Evolutionary conservation across 176 grass and related monocot species (phyloP).

Genomic region (Canna indica): DNA sequence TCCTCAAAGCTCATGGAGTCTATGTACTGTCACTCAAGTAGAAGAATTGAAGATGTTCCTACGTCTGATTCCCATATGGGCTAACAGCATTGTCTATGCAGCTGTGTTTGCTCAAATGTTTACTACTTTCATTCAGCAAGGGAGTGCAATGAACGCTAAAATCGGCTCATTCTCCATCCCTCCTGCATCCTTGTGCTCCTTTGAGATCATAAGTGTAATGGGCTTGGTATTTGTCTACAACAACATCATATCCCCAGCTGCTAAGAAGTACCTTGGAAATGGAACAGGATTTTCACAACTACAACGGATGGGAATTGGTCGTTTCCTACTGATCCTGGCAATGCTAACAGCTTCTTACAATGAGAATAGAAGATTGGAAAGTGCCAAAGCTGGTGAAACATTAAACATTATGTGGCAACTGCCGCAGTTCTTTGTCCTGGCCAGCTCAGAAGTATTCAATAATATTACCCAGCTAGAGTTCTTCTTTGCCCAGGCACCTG

Average conservation of each 20-base stretch:
- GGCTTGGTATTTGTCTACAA: conserved; percentile 57
- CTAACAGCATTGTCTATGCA: conserved; percentile 47
- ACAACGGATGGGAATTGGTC: conserved; percentile 56
- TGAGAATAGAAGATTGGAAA: conserved; percentile 48
- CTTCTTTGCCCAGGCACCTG: conserved; percentile 57
- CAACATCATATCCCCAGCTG: conserved; percentile 38
- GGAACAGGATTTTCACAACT: conserved; percentile 48
- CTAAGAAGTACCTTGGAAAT: conserved; percentile 38
- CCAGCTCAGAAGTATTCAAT: conserved; percentile 50
- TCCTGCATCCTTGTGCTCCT: conserved; percentile 58
- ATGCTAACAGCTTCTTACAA: conserved; percentile 56
- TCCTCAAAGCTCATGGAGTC: conserved; percentile 28
- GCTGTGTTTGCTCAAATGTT: conserved; percentile 56
- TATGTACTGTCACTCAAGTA: conserved; percentile 56
- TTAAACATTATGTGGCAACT: conserved; percentile 67
- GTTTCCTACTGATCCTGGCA: conserved; percentile 56
- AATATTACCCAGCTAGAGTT: conserved; percentile 62
- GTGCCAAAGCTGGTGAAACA: conserved; percentile 1
- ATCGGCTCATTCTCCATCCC: conserved; percentile 48
- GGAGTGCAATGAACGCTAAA: conserved; percentile 56
- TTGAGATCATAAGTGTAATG: conserved; percentile 67
- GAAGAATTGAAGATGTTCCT: conserved; percentile 82
- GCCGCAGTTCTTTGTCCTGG: conserved; percentile 58
- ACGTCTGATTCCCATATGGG: conserved; percentile 71
- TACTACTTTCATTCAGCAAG: conserved; percentile 87